Conservation (phyloP, 306 rosid genomes). For the Herpetospermum pedunculosum region DNA sequence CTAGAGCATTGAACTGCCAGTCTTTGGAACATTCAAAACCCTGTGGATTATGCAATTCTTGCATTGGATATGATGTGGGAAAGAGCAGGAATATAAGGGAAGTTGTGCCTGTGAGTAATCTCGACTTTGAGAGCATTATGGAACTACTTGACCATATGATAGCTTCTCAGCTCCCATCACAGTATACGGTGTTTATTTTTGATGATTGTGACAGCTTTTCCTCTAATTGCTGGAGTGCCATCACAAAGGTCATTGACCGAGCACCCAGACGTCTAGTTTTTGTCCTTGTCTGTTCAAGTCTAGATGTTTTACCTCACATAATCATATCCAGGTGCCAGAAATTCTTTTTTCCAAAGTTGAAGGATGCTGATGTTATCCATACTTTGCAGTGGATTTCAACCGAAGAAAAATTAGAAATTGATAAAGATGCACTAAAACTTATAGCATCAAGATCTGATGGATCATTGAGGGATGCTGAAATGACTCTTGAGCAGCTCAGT, state of each 20-base stretch:
- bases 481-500: constrained; percentile 96
- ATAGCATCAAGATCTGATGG: constrained; percentile 95
- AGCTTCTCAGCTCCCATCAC: constrained; percentile 68
- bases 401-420: constrained; percentile 82
- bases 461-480: constrained; percentile 94
- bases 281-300: constrained; percentile 91
- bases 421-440: constrained; percentile 87
- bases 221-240: constrained; percentile 81
- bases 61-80: constrained; percentile 66
- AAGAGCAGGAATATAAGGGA: constrained; percentile 73
- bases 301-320: constrained; percentile 93
- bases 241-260: constrained; percentile 93
- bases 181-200: constrained; percentile 71
- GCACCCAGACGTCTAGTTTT: constrained; percentile 95
- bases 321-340: constrained; percentile 97
- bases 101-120: constrained; percentile 85
- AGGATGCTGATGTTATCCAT: constrained; percentile 74
- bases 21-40: constrained; percentile 72
- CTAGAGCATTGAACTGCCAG: constrained; percentile 87
- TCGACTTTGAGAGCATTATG: constrained; percentile 74
- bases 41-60: constrained; percentile 89
- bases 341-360: constrained; percentile 89
- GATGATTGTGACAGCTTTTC: constrained; percentile 86
- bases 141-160: constrained; percentile 70
- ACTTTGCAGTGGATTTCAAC: constrained; percentile 70